phyloP scores from a whole-genome alignment of 805 yeast species.

The Candida parachauliodes region DNA sequence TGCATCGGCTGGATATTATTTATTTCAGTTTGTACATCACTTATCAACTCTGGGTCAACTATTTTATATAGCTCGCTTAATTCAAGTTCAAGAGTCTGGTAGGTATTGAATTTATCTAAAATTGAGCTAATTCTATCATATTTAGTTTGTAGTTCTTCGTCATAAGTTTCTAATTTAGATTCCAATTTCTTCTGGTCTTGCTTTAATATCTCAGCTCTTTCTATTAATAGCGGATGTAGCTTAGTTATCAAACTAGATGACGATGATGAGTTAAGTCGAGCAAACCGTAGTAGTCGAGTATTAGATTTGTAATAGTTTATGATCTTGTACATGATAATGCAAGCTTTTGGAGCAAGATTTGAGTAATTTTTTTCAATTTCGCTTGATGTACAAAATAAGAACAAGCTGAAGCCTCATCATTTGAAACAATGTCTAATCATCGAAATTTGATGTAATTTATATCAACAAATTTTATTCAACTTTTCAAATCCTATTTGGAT shows the following conservation, averaged over 20 bases:
- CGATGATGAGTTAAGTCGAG: constrained; percentile 1
- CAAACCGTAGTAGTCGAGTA: neutral
- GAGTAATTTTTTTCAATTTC: too few species aligned
- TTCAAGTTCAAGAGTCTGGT: constrained; percentile 23
- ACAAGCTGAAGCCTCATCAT: too few species aligned
- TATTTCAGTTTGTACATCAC: constrained; percentile 64
- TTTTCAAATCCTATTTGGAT: too few species aligned
- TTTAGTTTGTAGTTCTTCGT: constrained; percentile 29
- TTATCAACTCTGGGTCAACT: constrained; percentile 36
- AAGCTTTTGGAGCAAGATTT: too few species aligned
- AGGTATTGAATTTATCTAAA: constrained; percentile 28
- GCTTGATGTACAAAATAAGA: too few species aligned
- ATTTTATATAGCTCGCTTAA: constrained; percentile 22
- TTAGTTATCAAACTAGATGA: constrained; percentile 14
- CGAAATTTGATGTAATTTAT: too few species aligned
- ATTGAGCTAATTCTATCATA: constrained; percentile 30
- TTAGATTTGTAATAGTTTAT: too few species aligned
- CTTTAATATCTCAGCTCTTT: constrained; percentile 32
- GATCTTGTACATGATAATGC: too few species aligned
- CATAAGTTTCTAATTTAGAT: constrained; percentile 23
- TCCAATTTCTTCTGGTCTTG: constrained; percentile 24
- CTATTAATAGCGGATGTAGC: constrained; percentile 38
- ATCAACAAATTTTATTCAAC: too few species aligned
- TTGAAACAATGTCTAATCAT: too few species aligned
- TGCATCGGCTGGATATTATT: constrained; percentile 44